phyloP scores from a whole-genome alignment of 2,329 filamentous ascomycete species.

The Dendryphion nanum region DNA sequence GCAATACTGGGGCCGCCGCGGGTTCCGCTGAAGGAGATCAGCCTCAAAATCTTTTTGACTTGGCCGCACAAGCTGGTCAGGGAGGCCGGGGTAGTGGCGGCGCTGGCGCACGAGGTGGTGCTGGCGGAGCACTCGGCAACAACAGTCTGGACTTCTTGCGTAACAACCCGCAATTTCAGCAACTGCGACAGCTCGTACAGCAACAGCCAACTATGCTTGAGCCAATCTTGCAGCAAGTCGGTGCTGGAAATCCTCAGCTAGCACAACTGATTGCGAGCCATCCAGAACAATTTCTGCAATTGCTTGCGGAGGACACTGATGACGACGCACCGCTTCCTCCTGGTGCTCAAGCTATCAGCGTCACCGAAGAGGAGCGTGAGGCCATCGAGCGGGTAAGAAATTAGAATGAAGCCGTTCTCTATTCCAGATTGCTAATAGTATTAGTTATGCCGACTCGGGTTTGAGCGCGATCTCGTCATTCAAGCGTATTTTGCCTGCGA shows the following conservation, averaged over 20 bases:
- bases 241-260: constrained; percentile 89
- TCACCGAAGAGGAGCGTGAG: constrained; percentile 94
- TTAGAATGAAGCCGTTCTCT: neutral
- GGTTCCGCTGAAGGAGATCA: constrained; percentile 53
- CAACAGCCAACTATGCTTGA: constrained; percentile 98
- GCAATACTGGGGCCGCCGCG: constrained; percentile 42
- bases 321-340: constrained; percentile 83
- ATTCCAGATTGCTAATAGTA: constrained; percentile 12
- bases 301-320: constrained; percentile 84
- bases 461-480: constrained; percentile 88
- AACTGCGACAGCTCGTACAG: constrained; percentile 94
- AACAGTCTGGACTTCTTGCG: constrained; percentile 90
- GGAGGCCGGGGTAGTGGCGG: constrained; percentile 40
- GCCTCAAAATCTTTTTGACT: constrained; percentile 86
- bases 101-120: constrained; percentile 45
- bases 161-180: constrained; percentile 96
- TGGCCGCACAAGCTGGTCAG: constrained; percentile 73
- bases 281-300: constrained; percentile 86
- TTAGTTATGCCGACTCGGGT: constrained; percentile 87
- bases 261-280: constrained; percentile 89
- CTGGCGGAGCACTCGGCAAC: constrained; percentile 52
- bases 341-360: constrained; percentile 82
- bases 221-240: constrained; percentile 94
- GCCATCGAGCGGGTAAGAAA: constrained; percentile 85
- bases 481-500: constrained; percentile 99